Base-by-base conservation (phyloP, 805 yeast species). In the Hanseniaspora jakobsenii region DNA sequence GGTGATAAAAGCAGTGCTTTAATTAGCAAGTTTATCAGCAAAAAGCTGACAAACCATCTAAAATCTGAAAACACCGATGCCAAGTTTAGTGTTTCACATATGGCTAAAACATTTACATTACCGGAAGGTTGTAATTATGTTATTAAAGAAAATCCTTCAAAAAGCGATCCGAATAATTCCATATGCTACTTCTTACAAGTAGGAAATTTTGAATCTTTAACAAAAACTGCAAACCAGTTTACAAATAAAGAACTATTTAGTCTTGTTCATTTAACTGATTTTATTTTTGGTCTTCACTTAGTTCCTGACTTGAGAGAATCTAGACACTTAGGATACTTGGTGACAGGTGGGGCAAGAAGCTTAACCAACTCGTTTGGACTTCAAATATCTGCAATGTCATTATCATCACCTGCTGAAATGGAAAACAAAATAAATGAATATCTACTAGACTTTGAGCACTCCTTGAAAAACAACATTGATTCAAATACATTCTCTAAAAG, bases 271-370 rank as follows among this genome's bases (percentile, higher is more conserved):
- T 54, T 80, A 4, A 50, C 71, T 1, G 67, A 73, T 1, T 71
- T 64, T 54, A 40, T 71, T n/a, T 52, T 79, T 51, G 63, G 73
- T 0, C 50, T 64, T 6, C 59, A 67, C 1, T 61, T 73, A 16
- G 57, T 63, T 1, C 61, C 67, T 2, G 76, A 71, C 37, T 57
- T 80, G 14, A 60, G 87, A 49, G 67, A 66, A 16, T 70, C 68
- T 51, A 68, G 67, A 47, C 81, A 75, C 50, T 56, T 81, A 44
- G 87, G 84, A 0, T 81, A 81, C 54, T 65, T 69, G 4, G 73
- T 78, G 0, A 51, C 69, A n/a, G 72, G 77, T 17, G 85, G 85
- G 0, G 45, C 69, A 21, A 60, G 81, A 48, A 52, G 70, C 0
- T 56, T 73, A 23, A 62, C 76, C 44, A 64, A 67, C 18, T 70